Evolutionary conservation across 768 basidiomycete species (phyloP).

Genomic region (Psilocybe azurescens): DNA sequence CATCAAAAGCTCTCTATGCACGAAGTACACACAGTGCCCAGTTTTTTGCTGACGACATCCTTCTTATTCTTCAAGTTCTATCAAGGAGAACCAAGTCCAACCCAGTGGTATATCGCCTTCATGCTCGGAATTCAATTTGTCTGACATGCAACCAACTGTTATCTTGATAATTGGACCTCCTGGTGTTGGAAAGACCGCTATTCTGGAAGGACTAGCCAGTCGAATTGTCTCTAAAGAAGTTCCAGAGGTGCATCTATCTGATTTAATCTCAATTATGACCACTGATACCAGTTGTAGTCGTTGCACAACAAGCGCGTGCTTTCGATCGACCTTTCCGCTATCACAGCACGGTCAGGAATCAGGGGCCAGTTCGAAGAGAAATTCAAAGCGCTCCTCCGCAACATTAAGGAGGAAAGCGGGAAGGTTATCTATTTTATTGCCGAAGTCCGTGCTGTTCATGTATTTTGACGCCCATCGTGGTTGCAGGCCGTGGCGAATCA

Average conservation of each 20-base stretch:
- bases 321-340: conserved; percentile 80
- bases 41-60: neutral
- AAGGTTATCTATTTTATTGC: conserved; percentile 93
- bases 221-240: conserved; percentile 90
- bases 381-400: conserved; percentile 87
- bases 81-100: conserved; percentile 92
- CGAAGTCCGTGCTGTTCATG: conserved; percentile 70
- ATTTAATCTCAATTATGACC: too few relatives aligned
- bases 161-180: conserved; percentile 79
- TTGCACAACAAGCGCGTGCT: conserved; percentile 88
- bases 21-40: conserved; percentile 5
- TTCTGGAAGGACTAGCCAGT: conserved; percentile 87
- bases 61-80: conserved; percentile 55
- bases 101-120: conserved; percentile 65
- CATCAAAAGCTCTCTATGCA: conserved; percentile 16
- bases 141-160: neutral
- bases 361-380: conserved; percentile 94
- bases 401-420: conserved; percentile 86
- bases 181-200: conserved; percentile 93
- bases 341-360: conserved; percentile 90
- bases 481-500: too few relatives aligned
- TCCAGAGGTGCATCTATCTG: conserved; percentile 66
- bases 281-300: conserved; percentile 51
- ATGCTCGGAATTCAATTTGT: neutral
- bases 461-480: too few relatives aligned